Evolutionary conservation across 208 protist species (phyloP), one percentile per base, ranked within the genome.

Genomic region (Kentomonas sorsogonicus): DNA sequence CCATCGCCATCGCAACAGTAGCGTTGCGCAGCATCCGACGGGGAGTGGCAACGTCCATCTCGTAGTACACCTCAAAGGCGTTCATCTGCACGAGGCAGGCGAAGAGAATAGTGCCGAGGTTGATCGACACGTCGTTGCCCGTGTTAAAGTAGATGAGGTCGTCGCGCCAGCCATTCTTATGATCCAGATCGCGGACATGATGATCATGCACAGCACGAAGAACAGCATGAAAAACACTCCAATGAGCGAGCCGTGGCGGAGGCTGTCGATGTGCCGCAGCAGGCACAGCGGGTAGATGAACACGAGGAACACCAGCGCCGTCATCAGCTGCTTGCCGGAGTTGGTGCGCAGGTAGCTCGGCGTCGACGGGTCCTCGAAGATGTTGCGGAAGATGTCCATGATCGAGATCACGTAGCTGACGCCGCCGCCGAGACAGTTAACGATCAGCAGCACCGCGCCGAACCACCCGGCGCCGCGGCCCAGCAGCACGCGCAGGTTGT

Each of bases 361-460:
- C 36, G 77, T 64, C 40, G 53, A 51, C 0, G 41, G 40, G 41
- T 78, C 25, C n/a, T 76, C 63, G 18, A 83, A 58, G 25, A 86
- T 73, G 16, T 78, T 60, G 11, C 23, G 68, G 11, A 92, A 39
- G 30, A 89, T 40, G 59, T 89, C 59, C 5, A 76, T 73, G 15
- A 86, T 67, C 18, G 72, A 67, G 29, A 87, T 74, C n/a, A 92
- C 64, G 50, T 85, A 92, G 41, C 72, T 74, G n/a, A 92, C 74
- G 41, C 58, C 66, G 3, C 63, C 69, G 60, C 85, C 79, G n/a
- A 86, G 23, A 56, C 63, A 80, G 34, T 43, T 52, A 11, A 72
- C 46, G 63, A 82, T 69, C 23, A 80, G 57, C 25, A 78, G 11
- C 0, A 74, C 68, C 4, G 50, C 15, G 50, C 41, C 3, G 30